Conservation (phyloP, 2,329 filamentous ascomycete species). For the Stromatinia cepivora region DNA sequence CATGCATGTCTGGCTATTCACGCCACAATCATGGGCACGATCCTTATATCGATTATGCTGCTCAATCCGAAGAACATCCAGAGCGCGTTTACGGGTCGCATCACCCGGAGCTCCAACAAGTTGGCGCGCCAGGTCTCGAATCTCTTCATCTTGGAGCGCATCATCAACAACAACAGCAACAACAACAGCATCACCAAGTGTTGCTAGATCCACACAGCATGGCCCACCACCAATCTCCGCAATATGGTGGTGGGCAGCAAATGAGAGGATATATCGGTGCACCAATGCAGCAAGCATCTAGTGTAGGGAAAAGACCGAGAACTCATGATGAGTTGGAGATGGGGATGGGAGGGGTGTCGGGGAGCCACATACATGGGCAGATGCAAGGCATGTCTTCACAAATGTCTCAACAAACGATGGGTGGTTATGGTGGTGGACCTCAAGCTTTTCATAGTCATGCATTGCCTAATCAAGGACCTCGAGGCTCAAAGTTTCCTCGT, state of each 20-base stretch:
- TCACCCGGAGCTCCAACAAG: slow-evolving; percentile 40
- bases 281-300: slow-evolving; percentile 39
- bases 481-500: slow-evolving; percentile 63
- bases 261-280: slow-evolving; percentile 50
- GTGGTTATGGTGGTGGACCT: slow-evolving; percentile 44
- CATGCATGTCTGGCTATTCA: slow-evolving; percentile 65
- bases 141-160: slow-evolving; percentile 46
- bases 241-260: slow-evolving; percentile 51
- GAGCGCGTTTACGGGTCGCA: slow-evolving; percentile 62
- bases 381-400: slow-evolving; percentile 52
- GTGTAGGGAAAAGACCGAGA: slow-evolving; percentile 51
- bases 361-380: slow-evolving; percentile 43
- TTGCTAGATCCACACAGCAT: slow-evolving; percentile 58
- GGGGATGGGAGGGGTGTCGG: slow-evolving; percentile 49
- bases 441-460: slow-evolving; percentile 70
- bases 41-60: slow-evolving; percentile 74
- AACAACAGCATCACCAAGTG: slow-evolving; percentile 52
- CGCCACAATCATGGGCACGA: slow-evolving; percentile 52
- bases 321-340: slow-evolving; percentile 55
- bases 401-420: slow-evolving; percentile 57
- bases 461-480: slow-evolving; percentile 70
- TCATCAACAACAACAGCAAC: slow-evolving; percentile 52
- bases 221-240: slow-evolving; percentile 50
- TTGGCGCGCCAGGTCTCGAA: slow-evolving; percentile 38
- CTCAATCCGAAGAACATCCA: slow-evolving; percentile 63